phyloP scores from a whole-genome alignment of 768 basidiomycete species.

The Tulasnella sp. region DNA sequence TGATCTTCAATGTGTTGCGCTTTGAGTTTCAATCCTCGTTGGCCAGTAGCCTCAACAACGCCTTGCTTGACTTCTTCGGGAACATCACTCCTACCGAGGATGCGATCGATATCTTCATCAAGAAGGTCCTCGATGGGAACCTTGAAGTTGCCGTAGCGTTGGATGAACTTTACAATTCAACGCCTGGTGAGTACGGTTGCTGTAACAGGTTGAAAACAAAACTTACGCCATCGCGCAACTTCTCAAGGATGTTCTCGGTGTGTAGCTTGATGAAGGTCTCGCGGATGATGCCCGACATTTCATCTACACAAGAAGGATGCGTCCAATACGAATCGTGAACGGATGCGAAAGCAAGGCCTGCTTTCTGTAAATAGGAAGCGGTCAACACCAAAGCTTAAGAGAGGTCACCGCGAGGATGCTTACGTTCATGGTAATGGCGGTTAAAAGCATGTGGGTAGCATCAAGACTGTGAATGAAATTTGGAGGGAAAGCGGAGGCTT shows the following conservation, averaged over 20 bases:
- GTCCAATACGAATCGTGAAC: conserved; percentile 99
- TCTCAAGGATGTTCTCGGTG: conserved; percentile 74
- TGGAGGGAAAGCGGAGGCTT: conserved; percentile 95
- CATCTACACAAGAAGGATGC: conserved; percentile 79
- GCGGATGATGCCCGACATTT: conserved; percentile 85
- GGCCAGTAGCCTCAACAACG: conserved; percentile 16
- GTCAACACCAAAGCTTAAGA: neutral
- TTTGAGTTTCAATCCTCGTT: conserved; percentile 42
- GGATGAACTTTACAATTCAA: conserved; percentile 52
- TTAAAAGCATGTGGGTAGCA: conserved; percentile 98
- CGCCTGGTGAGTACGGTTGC: neutral
- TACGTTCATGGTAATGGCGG: conserved; percentile 84
- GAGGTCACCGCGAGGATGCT: conserved; percentile 34
- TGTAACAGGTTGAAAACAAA: neutral
- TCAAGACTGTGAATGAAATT: conserved; percentile 98
- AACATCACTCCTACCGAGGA: conserved; percentile 19
- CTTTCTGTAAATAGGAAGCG: conserved; percentile 47
- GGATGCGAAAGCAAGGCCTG: conserved; percentile 79
- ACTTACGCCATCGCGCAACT: conserved; percentile 69
- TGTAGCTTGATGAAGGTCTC: conserved; percentile 93
- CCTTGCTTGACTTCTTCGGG: neutral
- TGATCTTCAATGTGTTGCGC: conserved; percentile 30
- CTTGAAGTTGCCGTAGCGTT: conserved; percentile 72
- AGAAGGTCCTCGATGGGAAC: conserved; percentile 54
- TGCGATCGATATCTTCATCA: conserved; percentile 21